Base-by-base conservation (phyloP, 352 stramenopile species). In the Phytophthora sansomeana region DNA sequence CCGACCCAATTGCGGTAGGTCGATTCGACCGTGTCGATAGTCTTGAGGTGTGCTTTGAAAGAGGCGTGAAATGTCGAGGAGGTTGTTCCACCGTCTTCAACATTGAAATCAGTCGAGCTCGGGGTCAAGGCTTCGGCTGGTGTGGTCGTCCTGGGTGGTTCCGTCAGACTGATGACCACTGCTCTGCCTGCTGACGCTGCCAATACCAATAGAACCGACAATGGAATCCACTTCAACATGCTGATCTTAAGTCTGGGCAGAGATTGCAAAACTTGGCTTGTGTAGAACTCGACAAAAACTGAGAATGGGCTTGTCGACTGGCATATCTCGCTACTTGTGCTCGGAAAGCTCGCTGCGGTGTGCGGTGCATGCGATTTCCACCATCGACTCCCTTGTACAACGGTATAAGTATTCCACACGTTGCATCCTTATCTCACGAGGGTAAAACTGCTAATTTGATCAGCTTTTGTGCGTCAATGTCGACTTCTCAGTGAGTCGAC, bases 1-100 rank as follows among this genome's bases (percentile, higher is more conserved):
- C 38, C 38, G n/a, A 43, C 38, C 38, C 38, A 43, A n/a, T 43
- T 43, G 7, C 38, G 19, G 38, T 43, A 16, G 38, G 9, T 43
- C n/a, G 38, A 43, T n/a, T 43, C 38, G n/a, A 43, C 38, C 16
- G 38, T 43, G 38, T 43, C 38, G 38, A 43, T 19, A 8, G 38
- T 43, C 38, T 24, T 24, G 38, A 43, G 14, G 14, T 43, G 38
- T 6, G 38, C n/a, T 21, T 14, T 14, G n/a, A 43, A 43, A 8
- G n/a, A 8, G n/a, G 21, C 16, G 8, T 5, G 38, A 6, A 14
- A 2, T 41, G 13, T 7, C 35, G 35, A 41, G 35, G 13, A 41
- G 35, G 10, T 41, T 41, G 11, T 10, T 16, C n/a, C 35, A 8
- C 7, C 7, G 35, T 10, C 35, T 41, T 41, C 35, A 41, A 4